These are phyloP conservation scores for Limonomyces culmigenus DNA, from an alignment of 1,284 basidiomycete species.

Conservation along the genomic window DNA sequence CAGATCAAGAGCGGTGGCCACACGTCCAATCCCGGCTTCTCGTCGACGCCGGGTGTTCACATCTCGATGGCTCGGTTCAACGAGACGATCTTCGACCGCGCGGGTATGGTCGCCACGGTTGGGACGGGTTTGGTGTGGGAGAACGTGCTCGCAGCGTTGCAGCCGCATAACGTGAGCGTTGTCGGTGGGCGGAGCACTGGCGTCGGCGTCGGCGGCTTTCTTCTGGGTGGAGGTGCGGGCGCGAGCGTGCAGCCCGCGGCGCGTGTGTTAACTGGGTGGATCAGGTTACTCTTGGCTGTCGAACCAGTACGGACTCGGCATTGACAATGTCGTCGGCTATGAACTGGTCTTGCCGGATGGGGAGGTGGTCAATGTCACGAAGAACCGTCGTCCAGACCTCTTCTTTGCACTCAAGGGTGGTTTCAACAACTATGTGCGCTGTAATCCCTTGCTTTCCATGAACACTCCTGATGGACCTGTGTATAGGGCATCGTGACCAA, in stretches of 20 bases:
- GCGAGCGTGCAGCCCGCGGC: neutral
- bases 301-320: conserved; percentile 8
- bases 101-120: conserved; percentile 18
- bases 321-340: conserved; percentile 9
- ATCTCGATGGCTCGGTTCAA: conserved; percentile 29
- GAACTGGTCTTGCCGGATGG: conserved; percentile 10
- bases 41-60: conserved; percentile 33
- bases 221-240: conserved; percentile 25
- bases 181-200: conserved; percentile 27
- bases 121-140: conserved; percentile 34
- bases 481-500: neutral
- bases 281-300: conserved; percentile 10
- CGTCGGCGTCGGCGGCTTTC: conserved; percentile 29
- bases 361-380: conserved; percentile 7
- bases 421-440: neutral
- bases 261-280: conserved; percentile 9
- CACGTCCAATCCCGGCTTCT: conserved; percentile 26
- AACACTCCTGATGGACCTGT: neutral
- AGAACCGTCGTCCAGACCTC: neutral
- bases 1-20: conserved; percentile 35
- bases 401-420: conserved; percentile 1
- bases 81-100: conserved; percentile 17
- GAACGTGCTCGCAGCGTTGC: conserved; percentile 25
- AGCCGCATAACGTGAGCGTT: conserved; percentile 20
- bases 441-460: neutral